Evolutionary conservation across 1,284 basidiomycete species (phyloP).

Genomic region (Mycosarcoma mackinlayi): DNA sequence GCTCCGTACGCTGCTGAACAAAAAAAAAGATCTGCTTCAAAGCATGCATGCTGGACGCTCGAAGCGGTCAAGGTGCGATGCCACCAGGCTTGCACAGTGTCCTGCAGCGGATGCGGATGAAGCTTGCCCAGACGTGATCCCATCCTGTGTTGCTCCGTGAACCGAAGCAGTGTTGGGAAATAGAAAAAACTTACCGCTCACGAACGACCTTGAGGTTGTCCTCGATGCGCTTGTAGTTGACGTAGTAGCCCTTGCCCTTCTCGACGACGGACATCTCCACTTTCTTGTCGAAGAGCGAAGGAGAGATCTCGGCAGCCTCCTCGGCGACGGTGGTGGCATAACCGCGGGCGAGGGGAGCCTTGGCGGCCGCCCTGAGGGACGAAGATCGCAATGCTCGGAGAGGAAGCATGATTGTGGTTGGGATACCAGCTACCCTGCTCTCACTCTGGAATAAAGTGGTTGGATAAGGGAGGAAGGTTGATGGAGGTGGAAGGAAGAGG

Average conservation of each 20-base stretch:
- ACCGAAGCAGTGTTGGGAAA: background rate
- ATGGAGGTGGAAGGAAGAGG: constrained; percentile 6
- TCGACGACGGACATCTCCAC: constrained; percentile 67
- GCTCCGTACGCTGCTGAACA: too few relatives aligned
- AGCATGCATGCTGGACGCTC: too few relatives aligned
- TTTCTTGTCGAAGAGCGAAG: constrained; percentile 64
- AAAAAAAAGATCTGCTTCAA: too few relatives aligned
- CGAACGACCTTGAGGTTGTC: constrained; percentile 68
- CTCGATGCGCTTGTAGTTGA: constrained; percentile 67
- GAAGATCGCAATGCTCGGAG: constrained; percentile 53
- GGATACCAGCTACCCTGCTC: constrained; percentile 46
- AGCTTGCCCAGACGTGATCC: too few relatives aligned
- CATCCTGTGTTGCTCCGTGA: background rate
- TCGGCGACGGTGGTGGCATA: constrained; percentile 66
- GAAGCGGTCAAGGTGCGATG: too few relatives aligned
- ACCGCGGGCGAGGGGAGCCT: constrained; percentile 56
- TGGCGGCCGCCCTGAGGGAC: constrained; percentile 48
- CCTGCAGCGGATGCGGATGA: too few relatives aligned
- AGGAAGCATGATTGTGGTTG: constrained; percentile 52
- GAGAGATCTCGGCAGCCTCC: constrained; percentile 59
- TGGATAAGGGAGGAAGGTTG: constrained; percentile 16
- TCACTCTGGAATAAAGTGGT: constrained; percentile 28
- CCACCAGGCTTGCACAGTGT: too few relatives aligned
- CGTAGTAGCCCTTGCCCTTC: constrained; percentile 66
- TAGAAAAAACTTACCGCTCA: constrained; percentile 46